Percentiles rank a stretch among this genome's conserved stretches.
phyloP scores from a whole-genome alignment of 2,329 filamentous ascomycete species.

The Fusarium drepaniforme region DNA sequence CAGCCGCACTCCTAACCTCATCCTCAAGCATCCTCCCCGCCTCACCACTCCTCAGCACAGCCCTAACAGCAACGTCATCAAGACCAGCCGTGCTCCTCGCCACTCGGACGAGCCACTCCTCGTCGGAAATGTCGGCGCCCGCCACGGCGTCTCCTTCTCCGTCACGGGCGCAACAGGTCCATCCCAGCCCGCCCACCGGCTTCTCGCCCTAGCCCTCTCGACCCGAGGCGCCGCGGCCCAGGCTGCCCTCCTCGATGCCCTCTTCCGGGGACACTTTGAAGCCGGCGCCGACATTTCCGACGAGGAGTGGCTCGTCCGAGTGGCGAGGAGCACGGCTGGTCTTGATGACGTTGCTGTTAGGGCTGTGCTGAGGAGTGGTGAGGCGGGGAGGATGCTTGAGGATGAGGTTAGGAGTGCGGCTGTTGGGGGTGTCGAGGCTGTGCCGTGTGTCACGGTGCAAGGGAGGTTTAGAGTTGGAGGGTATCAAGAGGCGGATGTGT shows the following conservation, averaged over 20 bases:
- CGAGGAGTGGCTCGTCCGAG: conserved; percentile 51
- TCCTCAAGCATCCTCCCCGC: conserved; percentile 46
- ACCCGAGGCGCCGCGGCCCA: conserved; percentile 49
- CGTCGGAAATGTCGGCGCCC: conserved; percentile 50
- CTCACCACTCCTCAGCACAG: conserved; percentile 47
- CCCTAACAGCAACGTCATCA: conserved; percentile 40
- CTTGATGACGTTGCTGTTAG: conserved; percentile 46
- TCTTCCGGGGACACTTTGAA: conserved; percentile 59
- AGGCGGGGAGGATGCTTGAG: conserved; percentile 46
- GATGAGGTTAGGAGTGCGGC: conserved; percentile 46
- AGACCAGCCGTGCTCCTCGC: conserved; percentile 50
- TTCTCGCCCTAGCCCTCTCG: conserved; percentile 57
- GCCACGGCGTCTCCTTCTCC: conserved; percentile 55
- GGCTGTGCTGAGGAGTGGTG: conserved; percentile 46
- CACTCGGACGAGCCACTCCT: conserved; percentile 51
- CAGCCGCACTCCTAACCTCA: conserved; percentile 45
- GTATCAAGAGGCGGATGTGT: conserved; percentile 75
- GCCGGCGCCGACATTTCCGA: conserved; percentile 57
- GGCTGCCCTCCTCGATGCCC: conserved; percentile 54
- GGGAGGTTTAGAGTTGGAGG: conserved; percentile 76
- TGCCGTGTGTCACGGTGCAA: conserved; percentile 81
- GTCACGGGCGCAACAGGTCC: conserved; percentile 59
- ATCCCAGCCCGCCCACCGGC: conserved; percentile 59
- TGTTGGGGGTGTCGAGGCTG: conserved; percentile 66
- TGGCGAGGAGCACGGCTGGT: conserved; percentile 49